Conservation (phyloP, 179 eudicot genomes). For the Vitellaria paradoxa region DNA sequence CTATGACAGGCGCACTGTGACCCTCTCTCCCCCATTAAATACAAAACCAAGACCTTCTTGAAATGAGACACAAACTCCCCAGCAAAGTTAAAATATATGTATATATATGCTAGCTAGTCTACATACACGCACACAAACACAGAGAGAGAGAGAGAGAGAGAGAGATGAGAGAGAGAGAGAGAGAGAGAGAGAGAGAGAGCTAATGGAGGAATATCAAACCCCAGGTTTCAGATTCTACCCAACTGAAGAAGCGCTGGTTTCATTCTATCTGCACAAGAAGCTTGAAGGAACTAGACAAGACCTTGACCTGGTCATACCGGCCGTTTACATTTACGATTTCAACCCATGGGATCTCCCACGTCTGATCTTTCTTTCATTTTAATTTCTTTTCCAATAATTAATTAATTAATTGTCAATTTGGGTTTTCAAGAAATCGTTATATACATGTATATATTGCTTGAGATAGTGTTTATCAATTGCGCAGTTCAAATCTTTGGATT, state of each 20-base stretch:
- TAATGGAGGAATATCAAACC: neutral
- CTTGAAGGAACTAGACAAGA: conserved; percentile 9
- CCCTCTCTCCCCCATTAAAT: no score
- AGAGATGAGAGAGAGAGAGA: neutral
- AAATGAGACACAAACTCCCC: no score
- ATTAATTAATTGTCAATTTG: neutral
- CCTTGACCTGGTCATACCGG: conserved; percentile 10
- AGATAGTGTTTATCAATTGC: neutral
- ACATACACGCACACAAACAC: no score
- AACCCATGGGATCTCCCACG: conserved; percentile 17
- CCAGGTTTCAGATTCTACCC: conserved; percentile 17
- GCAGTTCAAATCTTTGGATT: neutral
- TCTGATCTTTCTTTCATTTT: neutral
- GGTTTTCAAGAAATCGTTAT: neutral
- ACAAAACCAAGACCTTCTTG: no score
- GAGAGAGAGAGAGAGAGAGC: neutral
- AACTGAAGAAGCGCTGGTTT: conserved; percentile 14
- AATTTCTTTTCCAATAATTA: neutral
- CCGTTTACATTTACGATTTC: conserved; percentile 6
- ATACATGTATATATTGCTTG: neutral
- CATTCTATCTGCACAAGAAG: conserved; percentile 14
- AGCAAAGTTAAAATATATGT: no score
- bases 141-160: no score
- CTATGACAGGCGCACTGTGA: no score
- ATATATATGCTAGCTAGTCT: no score